phyloP scores from a whole-genome alignment of 139 green algal species.

The Haematococcus lacustris region DNA sequence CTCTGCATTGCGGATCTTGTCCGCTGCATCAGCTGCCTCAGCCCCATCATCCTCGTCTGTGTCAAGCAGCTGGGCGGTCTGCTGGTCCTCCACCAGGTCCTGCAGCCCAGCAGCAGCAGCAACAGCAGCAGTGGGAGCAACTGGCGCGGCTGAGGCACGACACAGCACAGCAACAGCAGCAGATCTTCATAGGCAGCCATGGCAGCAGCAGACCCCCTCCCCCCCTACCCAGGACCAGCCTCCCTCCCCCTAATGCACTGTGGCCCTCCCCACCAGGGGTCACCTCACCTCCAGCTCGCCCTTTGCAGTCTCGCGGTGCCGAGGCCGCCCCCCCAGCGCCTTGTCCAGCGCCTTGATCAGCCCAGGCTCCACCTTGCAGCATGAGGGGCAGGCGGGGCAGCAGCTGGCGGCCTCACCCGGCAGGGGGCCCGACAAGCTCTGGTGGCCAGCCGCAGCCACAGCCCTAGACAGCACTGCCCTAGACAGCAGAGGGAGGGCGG shows the following conservation, averaged over 20 bases:
- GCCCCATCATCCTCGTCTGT: neutral
- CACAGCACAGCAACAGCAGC: neutral
- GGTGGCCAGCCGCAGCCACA: neutral
- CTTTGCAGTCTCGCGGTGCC: slow-evolving; percentile 3
- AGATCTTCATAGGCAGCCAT: neutral
- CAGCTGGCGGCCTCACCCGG: neutral
- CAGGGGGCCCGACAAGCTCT: neutral
- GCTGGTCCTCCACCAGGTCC: slow-evolving; percentile 1
- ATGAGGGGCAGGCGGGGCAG: neutral
- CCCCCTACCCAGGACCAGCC: neutral
- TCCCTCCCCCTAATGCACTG: neutral
- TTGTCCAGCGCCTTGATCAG: slow-evolving; percentile 8
- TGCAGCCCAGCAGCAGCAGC: neutral
- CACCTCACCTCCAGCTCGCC: slow-evolving; percentile 11
- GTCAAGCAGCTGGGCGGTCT: neutral
- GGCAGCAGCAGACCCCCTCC: neutral
- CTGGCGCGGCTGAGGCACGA: neutral
- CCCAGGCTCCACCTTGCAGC: neutral
- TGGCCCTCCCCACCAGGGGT: neutral
- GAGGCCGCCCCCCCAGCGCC: slow-evolving; percentile 7
- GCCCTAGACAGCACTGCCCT: neutral
- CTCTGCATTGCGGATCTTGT: too few species aligned
- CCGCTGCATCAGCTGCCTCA: too few species aligned
- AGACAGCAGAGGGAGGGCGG: neutral
- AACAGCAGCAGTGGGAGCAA: neutral